These are phyloP conservation scores for Fusarium pseudocircinatum DNA, from an alignment of 2,329 filamentous ascomycete genomes.

Conservation along the genomic window DNA sequence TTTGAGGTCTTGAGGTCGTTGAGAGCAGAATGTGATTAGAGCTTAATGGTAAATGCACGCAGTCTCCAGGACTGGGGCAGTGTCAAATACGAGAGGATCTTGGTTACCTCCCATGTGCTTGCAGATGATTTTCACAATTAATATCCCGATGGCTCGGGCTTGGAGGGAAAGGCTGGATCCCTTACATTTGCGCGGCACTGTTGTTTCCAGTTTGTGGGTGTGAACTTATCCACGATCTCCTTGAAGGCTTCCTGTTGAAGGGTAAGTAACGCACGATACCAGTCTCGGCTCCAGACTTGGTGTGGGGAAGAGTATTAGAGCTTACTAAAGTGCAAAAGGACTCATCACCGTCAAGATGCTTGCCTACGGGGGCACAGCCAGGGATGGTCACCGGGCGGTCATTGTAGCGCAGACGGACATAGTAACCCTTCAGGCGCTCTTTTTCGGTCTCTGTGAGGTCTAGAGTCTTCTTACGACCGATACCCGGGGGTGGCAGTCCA, in stretches of 20 bases:
- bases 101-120: not conserved
- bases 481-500: conserved; percentile 53
- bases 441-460: conserved; percentile 68
- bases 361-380: conserved; percentile 78
- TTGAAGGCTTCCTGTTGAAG: conserved; percentile 85
- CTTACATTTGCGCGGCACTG: conserved; percentile 60
- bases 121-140: not conserved
- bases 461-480: conserved; percentile 68
- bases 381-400: conserved; percentile 84
- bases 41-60: not conserved
- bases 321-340: conserved; percentile 88
- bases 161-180: conserved; percentile 56
- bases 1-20: not conserved
- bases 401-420: conserved; percentile 91
- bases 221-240: conserved; percentile 88
- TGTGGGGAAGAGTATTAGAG: conserved; percentile 3
- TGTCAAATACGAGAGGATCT: not conserved
- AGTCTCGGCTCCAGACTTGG: not conserved
- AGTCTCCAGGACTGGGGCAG: not conserved
- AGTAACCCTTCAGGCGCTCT: conserved; percentile 76
- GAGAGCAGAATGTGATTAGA: not conserved
- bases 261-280: conserved; percentile 12
- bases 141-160: conserved; percentile 63
- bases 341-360: conserved; percentile 86
- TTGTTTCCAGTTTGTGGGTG: conserved; percentile 78